Base-by-base conservation (phyloP, 805 yeast genomes). In the Candida xiaguanensis region DNA sequence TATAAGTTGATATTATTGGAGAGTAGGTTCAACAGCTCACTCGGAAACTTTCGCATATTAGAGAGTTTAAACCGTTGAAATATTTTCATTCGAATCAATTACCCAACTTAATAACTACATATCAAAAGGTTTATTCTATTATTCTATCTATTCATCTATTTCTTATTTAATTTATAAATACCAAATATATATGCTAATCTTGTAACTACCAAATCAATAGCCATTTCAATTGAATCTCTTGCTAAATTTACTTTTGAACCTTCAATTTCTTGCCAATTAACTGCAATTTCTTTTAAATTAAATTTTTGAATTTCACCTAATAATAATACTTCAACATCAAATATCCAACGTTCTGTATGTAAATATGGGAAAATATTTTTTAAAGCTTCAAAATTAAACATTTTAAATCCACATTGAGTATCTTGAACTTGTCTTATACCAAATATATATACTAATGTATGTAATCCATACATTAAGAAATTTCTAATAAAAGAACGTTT, bases 321-420 rank as follows among this genome's bases (percentile, higher is more conserved):
- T 39, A 93, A 76, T 48, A 93, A 69, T 12, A 91, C 77, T 65
- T 93, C 99, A 23, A 93, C 97, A 56, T 93, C 99, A 62, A 93
- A 93, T 26, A 93, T 93, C 99, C 99, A 93, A 38, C 98, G 82
- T 61, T 93, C 99, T 8, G 95, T 91, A 59, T 91, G 97, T 85
- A 93, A 77, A 48, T 75, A 80, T 2, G 97, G 96, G 60, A 89
- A 88, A 31, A 93, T 85, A 38, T 53, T 52, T 13, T 51, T 54
- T 17, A 82, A 75, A 0, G 96, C 83, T 7, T 71, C 65, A 44
- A 80, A 75, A 49, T 91, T 86, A 62, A 91, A 93, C 60, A 93
- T 65, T 61, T 93, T 93, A 67, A 93, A 93, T 2, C 99, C 99
- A 67, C 99, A 93, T 67, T 93, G 99, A 8, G 99, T 93, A 61